Evolutionary conservation across 2,329 filamentous ascomycete species (phyloP), one percentile per base, ranked within the genome.

Genomic region (Hymenoscyphus infarciens): DNA sequence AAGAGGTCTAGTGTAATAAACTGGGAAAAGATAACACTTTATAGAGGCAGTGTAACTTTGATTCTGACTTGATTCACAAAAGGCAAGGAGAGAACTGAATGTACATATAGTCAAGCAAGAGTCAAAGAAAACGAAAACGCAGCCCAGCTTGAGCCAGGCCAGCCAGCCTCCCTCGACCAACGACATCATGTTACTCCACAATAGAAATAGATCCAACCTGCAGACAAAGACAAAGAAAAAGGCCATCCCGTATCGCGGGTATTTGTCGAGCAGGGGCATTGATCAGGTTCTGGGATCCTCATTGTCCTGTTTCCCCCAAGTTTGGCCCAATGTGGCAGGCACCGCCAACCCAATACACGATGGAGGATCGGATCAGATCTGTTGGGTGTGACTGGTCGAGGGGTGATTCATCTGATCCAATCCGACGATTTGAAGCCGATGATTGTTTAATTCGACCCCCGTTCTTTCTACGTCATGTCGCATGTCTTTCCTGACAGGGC

Each of bases 391-490:
- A 54, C 45, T 55, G 53, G 52, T 19, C 29, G 38, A 35, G 16
- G 19, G 52, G 16, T 33, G 27, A 61, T 45, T 33, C 25, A 33
- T 56, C 25, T 19, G 5, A 57, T 27, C 54, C 60, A 54, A 58
- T 58, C 39, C 54, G 57, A n/a, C 6, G 29, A 57, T 15, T 55
- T 39, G 31, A 54, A 54, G 58, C 29, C 53, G n/a, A 19, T 10
- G 29, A 38, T 60, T 42, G n/a, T 35, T 35, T n/a, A 52, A 27
- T n/a, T 25, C 27, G 45, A 22, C 42, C 54, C 60, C n/a, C 16
- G 39, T 7, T 15, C 16, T 13, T 33, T 29, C n/a, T 62, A 62
- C 60, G 60, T 62, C 60, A 62, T 62, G 45, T 58, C 58, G 56
- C 29, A 38, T 31, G 27, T 56, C 52, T 56, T 15, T 45, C 27